Evolutionary conservation across 805 yeast species (phyloP).

Genomic region (Candida verbasci): DNA sequence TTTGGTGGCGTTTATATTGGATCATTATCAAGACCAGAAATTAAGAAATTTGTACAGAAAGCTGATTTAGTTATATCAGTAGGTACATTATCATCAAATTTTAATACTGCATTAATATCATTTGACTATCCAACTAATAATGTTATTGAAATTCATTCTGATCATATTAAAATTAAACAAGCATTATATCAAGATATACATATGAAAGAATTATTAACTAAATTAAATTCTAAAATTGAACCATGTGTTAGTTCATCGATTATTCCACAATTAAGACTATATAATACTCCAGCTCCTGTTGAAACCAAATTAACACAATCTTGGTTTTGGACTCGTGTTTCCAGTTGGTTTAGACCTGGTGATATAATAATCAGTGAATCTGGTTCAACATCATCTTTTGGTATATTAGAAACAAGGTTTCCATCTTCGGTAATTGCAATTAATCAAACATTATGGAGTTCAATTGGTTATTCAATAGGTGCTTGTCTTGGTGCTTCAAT

Average conservation of each 20-base stretch:
- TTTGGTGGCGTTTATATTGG: conserved; percentile 41
- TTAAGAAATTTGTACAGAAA: conserved; percentile 32
- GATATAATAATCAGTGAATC: conserved; percentile 69
- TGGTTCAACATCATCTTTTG: conserved; percentile 74
- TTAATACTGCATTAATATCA: conserved; percentile 38
- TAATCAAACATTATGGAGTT: conserved; percentile 74
- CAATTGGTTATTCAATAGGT: conserved; percentile 69
- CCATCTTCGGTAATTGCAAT: conserved; percentile 61
- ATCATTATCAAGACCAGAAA: conserved; percentile 31
- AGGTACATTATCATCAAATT: conserved; percentile 37
- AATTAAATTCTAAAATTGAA: conserved; percentile 33
- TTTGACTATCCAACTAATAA: conserved; percentile 36
- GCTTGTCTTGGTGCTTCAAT: conserved; percentile 64
- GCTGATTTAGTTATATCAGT: conserved; percentile 34
- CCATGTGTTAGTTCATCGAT: conserved; percentile 42
- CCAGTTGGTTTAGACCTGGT: conserved; percentile 60
- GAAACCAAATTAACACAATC: conserved; percentile 45
- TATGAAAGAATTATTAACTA: conserved; percentile 44
- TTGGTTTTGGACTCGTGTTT: conserved; percentile 64
- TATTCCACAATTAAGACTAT: conserved; percentile 50
- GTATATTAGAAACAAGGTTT: conserved; percentile 62
- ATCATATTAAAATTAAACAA: conserved; percentile 36
- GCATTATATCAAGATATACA: conserved; percentile 39
- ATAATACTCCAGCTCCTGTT: conserved; percentile 37
- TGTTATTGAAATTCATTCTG: conserved; percentile 39